Percentiles rank a stretch among this genome's conserved stretches.
Conservation (phyloP, 2,329 filamentous ascomycete species). For the Magnaporthales sp. region DNA sequence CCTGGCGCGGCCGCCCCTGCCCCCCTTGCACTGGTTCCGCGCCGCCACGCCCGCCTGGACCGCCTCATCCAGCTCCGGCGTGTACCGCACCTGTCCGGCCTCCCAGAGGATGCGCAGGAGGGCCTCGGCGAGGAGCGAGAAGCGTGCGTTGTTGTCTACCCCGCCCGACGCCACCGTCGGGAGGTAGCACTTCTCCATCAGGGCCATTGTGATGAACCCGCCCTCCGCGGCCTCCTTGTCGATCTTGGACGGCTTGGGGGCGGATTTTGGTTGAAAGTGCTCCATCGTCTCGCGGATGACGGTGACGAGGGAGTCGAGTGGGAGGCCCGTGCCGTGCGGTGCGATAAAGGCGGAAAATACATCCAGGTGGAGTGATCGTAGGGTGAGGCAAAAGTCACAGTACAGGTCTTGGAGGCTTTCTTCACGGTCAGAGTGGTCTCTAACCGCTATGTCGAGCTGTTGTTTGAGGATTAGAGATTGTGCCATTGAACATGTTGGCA, state of each 20-base stretch:
- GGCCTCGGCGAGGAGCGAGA: constrained; percentile 60
- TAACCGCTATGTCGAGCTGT: not conserved
- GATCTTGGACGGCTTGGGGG: constrained; percentile 31
- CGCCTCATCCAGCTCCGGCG: constrained; percentile 25
- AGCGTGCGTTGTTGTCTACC: constrained; percentile 61
- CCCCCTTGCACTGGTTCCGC: constrained; percentile 22
- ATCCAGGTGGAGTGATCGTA: constrained; percentile 49
- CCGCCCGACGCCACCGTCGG: constrained; percentile 55
- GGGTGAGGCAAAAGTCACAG: constrained; percentile 13
- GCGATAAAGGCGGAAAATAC: constrained; percentile 48
- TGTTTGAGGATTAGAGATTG: not conserved
- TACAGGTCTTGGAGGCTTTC: not conserved
- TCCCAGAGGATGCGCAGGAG: constrained; percentile 46
- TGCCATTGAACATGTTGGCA: not conserved
- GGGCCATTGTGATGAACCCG: constrained; percentile 30
- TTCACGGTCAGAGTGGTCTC: not conserved
- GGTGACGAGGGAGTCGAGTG: constrained; percentile 20
- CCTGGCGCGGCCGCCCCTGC: constrained; percentile 34
- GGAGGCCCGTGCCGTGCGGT: constrained; percentile 27
- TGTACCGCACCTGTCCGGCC: constrained; percentile 24
- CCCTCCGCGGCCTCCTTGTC: constrained; percentile 26
- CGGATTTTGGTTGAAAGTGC: constrained; percentile 32
- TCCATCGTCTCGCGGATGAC: constrained; percentile 36
- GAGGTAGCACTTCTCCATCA: constrained; percentile 53
- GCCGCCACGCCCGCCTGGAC: constrained; percentile 38